phyloP scores from a whole-genome alignment of 495 filamentous ascomycete genomes.

The Tuber borchii region DNA sequence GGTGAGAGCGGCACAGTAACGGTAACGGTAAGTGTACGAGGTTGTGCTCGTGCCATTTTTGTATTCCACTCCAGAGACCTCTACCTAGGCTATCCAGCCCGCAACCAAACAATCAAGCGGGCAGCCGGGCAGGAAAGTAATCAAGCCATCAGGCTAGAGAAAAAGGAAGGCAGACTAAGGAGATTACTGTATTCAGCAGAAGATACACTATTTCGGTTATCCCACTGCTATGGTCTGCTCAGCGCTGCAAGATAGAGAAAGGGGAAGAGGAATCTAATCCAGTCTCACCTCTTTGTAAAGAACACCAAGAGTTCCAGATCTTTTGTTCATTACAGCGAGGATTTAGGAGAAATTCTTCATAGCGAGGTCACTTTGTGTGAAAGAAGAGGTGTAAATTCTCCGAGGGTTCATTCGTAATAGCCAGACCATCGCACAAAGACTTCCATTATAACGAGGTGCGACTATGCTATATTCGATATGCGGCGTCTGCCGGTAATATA shows the following conservation, averaged over 20 bases:
- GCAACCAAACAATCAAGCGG: neutral
- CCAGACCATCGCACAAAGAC: too few species aligned
- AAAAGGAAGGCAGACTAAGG: neutral
- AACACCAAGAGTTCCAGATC: too few species aligned
- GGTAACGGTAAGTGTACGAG: neutral
- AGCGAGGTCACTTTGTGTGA: too few species aligned
- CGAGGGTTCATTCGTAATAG: too few species aligned
- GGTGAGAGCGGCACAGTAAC: neutral
- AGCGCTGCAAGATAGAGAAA: neutral
- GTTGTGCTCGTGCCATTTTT: neutral
- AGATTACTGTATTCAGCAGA: neutral
- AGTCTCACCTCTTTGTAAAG: too few species aligned
- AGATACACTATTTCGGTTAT: neutral
- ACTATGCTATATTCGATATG: neutral
- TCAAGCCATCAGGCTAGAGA: neutral
- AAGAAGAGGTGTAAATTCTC: too few species aligned
- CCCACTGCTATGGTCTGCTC: neutral
- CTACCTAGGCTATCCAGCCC: too few species aligned
- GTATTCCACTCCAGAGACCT: neutral
- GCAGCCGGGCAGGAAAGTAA: neutral
- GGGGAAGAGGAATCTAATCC: neutral
- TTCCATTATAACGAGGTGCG: too few species aligned
- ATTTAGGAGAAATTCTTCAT: too few species aligned
- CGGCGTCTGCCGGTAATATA: neutral
- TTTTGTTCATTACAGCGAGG: too few species aligned